Percentiles rank a stretch among this genome's conserved stretches.
Conservation (phyloP, 2,329 filamentous ascomycete genomes). For the Beauveria sp. region DNA sequence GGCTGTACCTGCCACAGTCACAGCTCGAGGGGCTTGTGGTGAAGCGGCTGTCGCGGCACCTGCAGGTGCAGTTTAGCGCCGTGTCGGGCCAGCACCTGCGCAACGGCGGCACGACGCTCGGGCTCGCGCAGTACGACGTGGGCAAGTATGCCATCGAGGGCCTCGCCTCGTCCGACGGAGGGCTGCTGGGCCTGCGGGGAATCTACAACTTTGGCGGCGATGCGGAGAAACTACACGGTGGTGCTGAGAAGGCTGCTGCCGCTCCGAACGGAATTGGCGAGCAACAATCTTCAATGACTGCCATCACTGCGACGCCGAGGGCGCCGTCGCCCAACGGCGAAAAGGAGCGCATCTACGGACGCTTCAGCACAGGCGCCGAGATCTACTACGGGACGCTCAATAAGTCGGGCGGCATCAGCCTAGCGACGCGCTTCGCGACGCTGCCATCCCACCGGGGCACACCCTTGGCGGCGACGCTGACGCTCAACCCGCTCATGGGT, state of each 20-base stretch:
- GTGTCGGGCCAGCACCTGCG: slow-evolving; percentile 65
- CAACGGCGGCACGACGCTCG: slow-evolving; percentile 69
- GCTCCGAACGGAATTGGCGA: not conserved
- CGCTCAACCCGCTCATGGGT: slow-evolving; percentile 89
- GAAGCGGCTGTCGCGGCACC: slow-evolving; percentile 65
- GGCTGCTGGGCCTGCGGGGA: slow-evolving; percentile 76
- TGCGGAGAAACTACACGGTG: slow-evolving; percentile 26
- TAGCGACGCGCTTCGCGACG: slow-evolving; percentile 84
- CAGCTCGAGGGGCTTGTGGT: slow-evolving; percentile 82
- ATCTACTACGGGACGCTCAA: slow-evolving; percentile 93
- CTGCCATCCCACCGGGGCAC: slow-evolving; percentile 74
- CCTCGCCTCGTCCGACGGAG: slow-evolving; percentile 86
- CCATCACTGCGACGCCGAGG: not conserved
- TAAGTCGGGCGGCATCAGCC: slow-evolving; percentile 85
- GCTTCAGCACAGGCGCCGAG: slow-evolving; percentile 86
- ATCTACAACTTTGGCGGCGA: slow-evolving; percentile 92
- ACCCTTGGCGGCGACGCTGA: slow-evolving; percentile 88
- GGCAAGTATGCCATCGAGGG: slow-evolving; percentile 87
- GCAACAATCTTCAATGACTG: not conserved
- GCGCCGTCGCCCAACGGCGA: slow-evolving; percentile 21
- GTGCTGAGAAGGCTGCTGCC: not conserved
- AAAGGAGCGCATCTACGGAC: slow-evolving; percentile 61
- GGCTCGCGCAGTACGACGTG: slow-evolving; percentile 70
- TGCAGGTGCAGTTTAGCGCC: slow-evolving; percentile 72
- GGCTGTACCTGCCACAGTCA: slow-evolving; percentile 75